Percentiles rank a stretch among this genome's conserved stretches.
These are phyloP conservation scores for Helichrysum umbraculigerum DNA, from an alignment of 129 eudicot genomes.

Conservation along the genomic window DNA sequence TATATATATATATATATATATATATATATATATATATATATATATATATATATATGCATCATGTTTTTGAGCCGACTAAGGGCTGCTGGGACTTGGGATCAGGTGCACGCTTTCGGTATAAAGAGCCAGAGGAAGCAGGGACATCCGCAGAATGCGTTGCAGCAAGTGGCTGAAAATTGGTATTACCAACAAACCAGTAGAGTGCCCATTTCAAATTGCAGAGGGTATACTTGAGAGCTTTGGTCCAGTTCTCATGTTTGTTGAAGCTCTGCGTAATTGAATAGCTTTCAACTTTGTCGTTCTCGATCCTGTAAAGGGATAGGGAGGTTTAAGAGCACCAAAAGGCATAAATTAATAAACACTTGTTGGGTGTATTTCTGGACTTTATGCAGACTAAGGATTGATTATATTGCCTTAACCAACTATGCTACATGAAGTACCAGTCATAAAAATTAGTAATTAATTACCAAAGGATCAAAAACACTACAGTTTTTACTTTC, in stretches of 20 bases:
- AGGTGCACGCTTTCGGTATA: slow-evolving; percentile 44
- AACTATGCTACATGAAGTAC: neutral
- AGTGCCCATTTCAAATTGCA: slow-evolving; percentile 97
- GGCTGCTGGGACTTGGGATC: slow-evolving; percentile 24
- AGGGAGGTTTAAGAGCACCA: neutral
- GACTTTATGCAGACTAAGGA: neutral
- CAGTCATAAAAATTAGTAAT: no score
- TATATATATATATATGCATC: neutral
- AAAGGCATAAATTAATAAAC: neutral
- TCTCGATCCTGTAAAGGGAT: slow-evolving; percentile 62
- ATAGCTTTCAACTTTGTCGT: slow-evolving; percentile 79
- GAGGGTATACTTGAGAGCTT: slow-evolving; percentile 95
- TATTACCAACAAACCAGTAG: slow-evolving; percentile 91
- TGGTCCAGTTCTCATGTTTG: slow-evolving; percentile 94
- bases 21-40: neutral
- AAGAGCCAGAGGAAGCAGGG: slow-evolving; percentile 49
- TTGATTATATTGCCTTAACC: neutral
- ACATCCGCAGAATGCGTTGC: slow-evolving; percentile 47
- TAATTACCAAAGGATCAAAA: neutral
- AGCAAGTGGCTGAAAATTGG: slow-evolving; percentile 85
- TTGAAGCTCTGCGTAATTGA: slow-evolving; percentile 95
- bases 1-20: neutral
- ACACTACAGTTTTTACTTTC: neutral
- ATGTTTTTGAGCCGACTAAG: slow-evolving; percentile 18
- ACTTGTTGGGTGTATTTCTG: neutral